Evolutionary conservation across 2,329 filamentous ascomycete genomes (phyloP), one percentile per base, ranked within the genome.

Genomic region (Hypoxylon sp.): DNA sequence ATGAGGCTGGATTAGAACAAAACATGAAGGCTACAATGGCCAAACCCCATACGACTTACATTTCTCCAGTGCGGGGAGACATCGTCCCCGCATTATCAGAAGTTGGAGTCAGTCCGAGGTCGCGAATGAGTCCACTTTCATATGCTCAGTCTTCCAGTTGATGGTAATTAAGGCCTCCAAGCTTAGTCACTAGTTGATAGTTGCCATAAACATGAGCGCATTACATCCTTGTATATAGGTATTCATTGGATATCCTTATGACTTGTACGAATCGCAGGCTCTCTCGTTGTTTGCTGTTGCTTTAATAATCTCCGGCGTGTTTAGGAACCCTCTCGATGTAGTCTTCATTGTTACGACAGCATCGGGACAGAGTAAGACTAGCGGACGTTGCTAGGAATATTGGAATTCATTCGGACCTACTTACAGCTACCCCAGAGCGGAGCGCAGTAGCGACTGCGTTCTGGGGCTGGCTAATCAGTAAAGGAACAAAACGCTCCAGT

Each of bases 1-100:
- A 65, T 61, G 55, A 68, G 64, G 65, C 67, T 65, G 50, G 57
- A 65, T 65, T 64, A 28, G 61, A 60, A 40, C 20, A 55, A 36
- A n/a, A 48, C 53, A 62, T 48, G 26, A 44, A 26, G 7, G 50
- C n/a, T n/a, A n/a, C n/a, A n/a, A n/a, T n/a, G 11, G 49, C 46
- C 14, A n/a, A 40, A 52, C 55, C 60, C 56, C 61, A 64, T 56
- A 45, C 40, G n/a, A 33, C 12, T 26, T n/a, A n/a, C 22, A 26
- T 28, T 33, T 26, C 53, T 16, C 18, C 58, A 50, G 30, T 62
- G 59, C 49, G 64, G 64, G 64, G 64, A n/a, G 54, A 55, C 30
- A 26, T 54, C 16, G 36, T 59, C 65, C 52, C 65, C 65, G 65
- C 65, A 68, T 59, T 50, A 46, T 62, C 24, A 55, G 40, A 51